These are phyloP conservation scores for Monosporascus sp. DNA, from an alignment of 2,329 filamentous ascomycete genomes.

Conservation along the genomic window DNA sequence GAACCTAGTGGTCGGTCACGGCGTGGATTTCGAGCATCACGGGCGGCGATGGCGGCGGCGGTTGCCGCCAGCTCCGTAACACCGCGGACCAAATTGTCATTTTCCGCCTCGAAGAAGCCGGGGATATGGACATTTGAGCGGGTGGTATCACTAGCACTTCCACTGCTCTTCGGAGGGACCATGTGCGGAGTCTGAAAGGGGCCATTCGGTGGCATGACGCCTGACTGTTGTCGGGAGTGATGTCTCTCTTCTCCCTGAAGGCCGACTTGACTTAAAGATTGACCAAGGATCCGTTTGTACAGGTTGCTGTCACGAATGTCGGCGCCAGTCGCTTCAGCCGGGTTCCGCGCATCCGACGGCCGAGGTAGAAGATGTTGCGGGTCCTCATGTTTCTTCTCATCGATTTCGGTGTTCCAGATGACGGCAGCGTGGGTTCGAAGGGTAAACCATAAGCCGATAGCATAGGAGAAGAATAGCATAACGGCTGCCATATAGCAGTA, in stretches of 20 bases:
- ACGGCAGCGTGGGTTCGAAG: conserved; percentile 91
- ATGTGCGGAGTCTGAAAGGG: conserved; percentile 57
- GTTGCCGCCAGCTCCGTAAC: conserved; percentile 93
- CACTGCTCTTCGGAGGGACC: conserved; percentile 63
- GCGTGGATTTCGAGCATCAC: conserved; percentile 55
- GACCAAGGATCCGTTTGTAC: conserved; percentile 88
- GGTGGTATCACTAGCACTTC: conserved; percentile 34
- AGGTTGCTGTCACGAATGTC: conserved; percentile 84
- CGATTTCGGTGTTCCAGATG: conserved; percentile 85
- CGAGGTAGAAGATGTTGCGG: conserved; percentile 23
- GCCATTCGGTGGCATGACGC: conserved; percentile 33
- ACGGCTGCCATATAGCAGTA: conserved; percentile 87
- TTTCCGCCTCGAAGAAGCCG: conserved; percentile 76
- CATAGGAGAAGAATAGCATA: conserved; percentile 84
- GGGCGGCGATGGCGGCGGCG: conserved; percentile 78
- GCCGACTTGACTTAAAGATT: conserved; percentile 81
- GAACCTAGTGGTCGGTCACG: conserved; percentile 29
- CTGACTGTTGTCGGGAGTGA: conserved; percentile 22
- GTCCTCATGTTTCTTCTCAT: conserved; percentile 67
- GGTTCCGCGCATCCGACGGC: conserved; percentile 30
- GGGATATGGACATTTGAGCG: conserved; percentile 49
- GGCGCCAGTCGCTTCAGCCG: conserved; percentile 44
- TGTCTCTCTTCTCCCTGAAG: conserved; percentile 46
- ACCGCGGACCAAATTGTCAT: conserved; percentile 72
- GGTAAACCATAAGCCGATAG: conserved; percentile 93